Evolutionary conservation across 768 basidiomycete genomes (phyloP), one percentile per base, ranked within the genome.

Genomic region (Cyclocybe aegerita): DNA sequence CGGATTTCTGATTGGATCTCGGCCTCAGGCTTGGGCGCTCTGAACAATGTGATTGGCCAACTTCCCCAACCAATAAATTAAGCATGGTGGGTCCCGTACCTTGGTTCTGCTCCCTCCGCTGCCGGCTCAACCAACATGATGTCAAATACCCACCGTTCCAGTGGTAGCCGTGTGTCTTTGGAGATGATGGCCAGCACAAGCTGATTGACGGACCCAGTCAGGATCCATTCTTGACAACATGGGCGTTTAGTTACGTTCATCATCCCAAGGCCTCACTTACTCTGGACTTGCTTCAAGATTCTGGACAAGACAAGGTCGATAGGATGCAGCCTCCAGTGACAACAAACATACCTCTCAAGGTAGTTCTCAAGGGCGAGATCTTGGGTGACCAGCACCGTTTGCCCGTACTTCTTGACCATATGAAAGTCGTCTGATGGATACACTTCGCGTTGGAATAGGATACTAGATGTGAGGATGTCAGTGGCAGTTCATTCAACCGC

Each of bases 321-420:
- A 29, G 38, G 12, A 14, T 29, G 16, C 43, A 43, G 23, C 6
- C 17, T 40, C 46, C 11, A 34, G 52, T 41, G 48, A 39, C 50
- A 54, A 31, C 29, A 37, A 48, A 17, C 68, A 29, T 58, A 88
- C 89, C 82, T 82, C 48, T 89, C 85, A n/a, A 98, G 80, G 64
- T 99, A 98, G 63, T 88, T 91, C 65, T 98, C 93, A 42, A 99
- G 73, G 3, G 89, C 88, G 41, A 94, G 83, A 59, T 99, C 96
- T 57, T 94, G 89, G 0, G 95, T 97, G 6, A 98, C 88, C 17
- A 98, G 79, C 46, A 99, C 90, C 0, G 93, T 94, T 64, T 98
- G 86, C 0, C 97, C 96, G 59, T 98, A 99, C 68, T 98, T 99
- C 70, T 98, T 99, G 52, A 99, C 96, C 92, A 97, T 95, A 64